phyloP scores from a whole-genome alignment of 2,329 filamentous ascomycete species.

The Penicillium sclerotigenum region DNA sequence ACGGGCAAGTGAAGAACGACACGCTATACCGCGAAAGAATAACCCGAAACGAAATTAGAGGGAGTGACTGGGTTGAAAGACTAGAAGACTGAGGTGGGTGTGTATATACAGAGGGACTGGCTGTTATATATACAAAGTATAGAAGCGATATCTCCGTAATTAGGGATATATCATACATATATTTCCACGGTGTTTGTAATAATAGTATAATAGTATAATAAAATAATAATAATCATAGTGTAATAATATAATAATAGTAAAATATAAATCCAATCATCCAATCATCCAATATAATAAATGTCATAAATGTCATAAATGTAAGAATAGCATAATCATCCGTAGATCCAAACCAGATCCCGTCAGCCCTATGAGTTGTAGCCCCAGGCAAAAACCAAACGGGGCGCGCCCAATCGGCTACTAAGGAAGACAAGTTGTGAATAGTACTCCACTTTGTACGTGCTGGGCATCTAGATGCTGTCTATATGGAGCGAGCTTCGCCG shows the following conservation, averaged over 20 bases:
- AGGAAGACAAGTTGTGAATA: neutral
- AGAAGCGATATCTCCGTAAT: neutral
- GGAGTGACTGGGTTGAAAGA: neutral
- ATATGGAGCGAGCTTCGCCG: neutral
- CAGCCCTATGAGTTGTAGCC: constrained; percentile 8
- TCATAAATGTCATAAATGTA: too few species aligned
- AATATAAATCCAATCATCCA: too few species aligned
- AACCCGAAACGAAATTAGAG: neutral
- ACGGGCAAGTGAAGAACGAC: neutral
- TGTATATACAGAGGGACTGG: neutral
- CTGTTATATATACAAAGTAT: neutral
- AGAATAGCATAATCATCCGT: too few species aligned
- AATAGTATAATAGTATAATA: neutral
- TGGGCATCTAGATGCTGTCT: neutral
- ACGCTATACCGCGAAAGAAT: neutral
- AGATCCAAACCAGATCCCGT: neutral
- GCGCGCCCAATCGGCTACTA: constrained; percentile 3
- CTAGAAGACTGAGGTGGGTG: neutral
- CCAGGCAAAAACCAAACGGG: constrained; percentile 7
- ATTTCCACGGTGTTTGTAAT: too few species aligned
- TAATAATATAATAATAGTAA: neutral
- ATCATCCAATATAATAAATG: too few species aligned
- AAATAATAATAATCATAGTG: neutral
- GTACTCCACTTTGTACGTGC: neutral
- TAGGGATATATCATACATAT: neutral